These are phyloP conservation scores for Fomes fomentarius DNA, from an alignment of 1,284 basidiomycete species.

Conservation along the genomic window DNA sequence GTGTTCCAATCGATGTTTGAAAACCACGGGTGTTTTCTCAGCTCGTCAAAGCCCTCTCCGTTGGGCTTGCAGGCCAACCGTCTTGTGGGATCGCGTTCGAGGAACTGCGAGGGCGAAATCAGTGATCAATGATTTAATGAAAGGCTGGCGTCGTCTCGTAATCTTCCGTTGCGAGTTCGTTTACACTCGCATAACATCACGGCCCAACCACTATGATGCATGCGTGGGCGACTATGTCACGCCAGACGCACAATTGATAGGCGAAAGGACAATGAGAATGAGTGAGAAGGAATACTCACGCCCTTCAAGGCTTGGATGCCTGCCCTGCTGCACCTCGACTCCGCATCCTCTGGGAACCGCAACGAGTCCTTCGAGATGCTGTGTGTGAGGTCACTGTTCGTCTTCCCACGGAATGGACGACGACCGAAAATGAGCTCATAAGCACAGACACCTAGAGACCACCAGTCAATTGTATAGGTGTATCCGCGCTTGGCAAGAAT, in stretches of 20 bases:
- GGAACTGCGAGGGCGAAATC: slow-evolving; percentile 54
- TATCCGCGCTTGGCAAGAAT: slow-evolving; percentile 81
- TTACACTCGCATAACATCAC: background rate
- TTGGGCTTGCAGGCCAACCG: slow-evolving; percentile 82
- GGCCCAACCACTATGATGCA: background rate
- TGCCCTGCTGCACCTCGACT: slow-evolving; percentile 40
- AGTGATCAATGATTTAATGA: slow-evolving; percentile 23
- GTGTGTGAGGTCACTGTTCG: slow-evolving; percentile 81
- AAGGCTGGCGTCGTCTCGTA: background rate
- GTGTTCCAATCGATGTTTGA: slow-evolving; percentile 78
- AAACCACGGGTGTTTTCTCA: slow-evolving; percentile 90
- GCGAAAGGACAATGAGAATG: too few species aligned
- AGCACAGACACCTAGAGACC: slow-evolving; percentile 89
- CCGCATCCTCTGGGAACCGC: slow-evolving; percentile 61
- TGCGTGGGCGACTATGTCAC: too few species aligned
- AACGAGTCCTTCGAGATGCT: slow-evolving; percentile 76
- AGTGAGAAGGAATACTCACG: slow-evolving; percentile 42
- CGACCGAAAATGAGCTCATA: slow-evolving; percentile 89
- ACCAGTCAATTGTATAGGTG: slow-evolving; percentile 92
- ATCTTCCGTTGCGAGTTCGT: too few species aligned
- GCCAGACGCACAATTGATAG: too few species aligned
- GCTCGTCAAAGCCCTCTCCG: slow-evolving; percentile 70
- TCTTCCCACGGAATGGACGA: slow-evolving; percentile 90
- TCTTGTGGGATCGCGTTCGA: slow-evolving; percentile 82
- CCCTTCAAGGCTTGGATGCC: slow-evolving; percentile 43